Base-by-base conservation (phyloP, 345 rosid species). In the Citrus mangshanensis region DNA sequence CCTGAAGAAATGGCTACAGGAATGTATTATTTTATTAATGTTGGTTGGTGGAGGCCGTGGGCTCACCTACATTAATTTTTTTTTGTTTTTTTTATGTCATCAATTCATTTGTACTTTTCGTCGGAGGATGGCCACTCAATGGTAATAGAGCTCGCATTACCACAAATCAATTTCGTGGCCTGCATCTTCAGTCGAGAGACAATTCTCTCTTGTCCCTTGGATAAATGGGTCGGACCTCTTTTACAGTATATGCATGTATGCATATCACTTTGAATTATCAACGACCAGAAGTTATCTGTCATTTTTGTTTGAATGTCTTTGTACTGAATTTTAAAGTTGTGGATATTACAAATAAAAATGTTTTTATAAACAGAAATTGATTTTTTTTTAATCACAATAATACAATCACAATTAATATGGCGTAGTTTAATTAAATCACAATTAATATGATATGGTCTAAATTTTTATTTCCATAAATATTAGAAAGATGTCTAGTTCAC, bases 101-200 rank as follows among this genome's bases (percentile, higher is more conserved):
- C 3, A 9, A 40, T 9, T 46, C 5, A 46, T 46, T 46, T 54
- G 58, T 68, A 4, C 54, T 55, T 42, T 65, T 70, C 28, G 55
- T 34, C 2, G 25, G 75, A 72, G 70, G 69, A 55, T 46, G 79
- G 77, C 82, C 77, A 56, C 75, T 74, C 74, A 74, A 19, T 65
- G 81, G 35, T 38, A 58, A 9, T 9, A 8, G 65, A 6, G 71
- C 67, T 59, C 73, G 13, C 62, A 68, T 51, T 1, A 62, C 85
- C 85, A 82, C 83, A 70, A 37, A 72, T 54, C 73, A 19, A 54
- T 74, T 68, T 28, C 27, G 80, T 67, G 83, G 51, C 51, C 13
- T 46, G 1, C 51, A 46, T 46, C 51, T 12, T 12, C 51, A 46
- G 51, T 46, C 51, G 18, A 46, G 18, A 46, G 51, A 12, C 51